Evolutionary conservation across 2,329 filamentous ascomycete genomes (phyloP), one percentile per base, ranked within the genome.

Genomic region (Fusarium pininemorale): DNA sequence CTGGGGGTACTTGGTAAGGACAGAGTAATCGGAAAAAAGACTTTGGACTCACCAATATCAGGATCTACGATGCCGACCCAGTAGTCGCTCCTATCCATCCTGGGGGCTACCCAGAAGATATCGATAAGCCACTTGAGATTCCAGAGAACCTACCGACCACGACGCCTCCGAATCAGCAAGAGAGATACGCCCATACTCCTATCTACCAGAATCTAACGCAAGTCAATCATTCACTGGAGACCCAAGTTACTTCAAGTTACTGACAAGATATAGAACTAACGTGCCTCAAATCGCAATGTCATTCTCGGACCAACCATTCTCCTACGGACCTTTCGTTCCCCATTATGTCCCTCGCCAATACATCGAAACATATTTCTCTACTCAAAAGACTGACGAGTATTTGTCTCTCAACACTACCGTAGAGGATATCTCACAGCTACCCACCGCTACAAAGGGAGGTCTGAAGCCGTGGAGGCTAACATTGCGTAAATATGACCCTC

Each of bases 211-310:
- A 83, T 18, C 77, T 89, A 35, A 89, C 87, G 87, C 87, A 73
- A 80, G 85, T 69, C 2, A 1, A 1, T 6, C 6, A 6, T 7
- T 8, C 0, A 2, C 3, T 16, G 1, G 1, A 4, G 2, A 13
- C 7, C 10, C 5, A 0, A 24, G 2, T 22, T 6, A 7, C 57
- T 65, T 8, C 5, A 0, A 24, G 2, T 22, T 6, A 7, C 57
- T 65, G 16, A 55, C 6, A 2, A 5, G n/a, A 1, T 28, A 12
- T 7, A 78, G 87, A 4, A 90, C 88, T 4, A 90, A 90, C 55
- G 87, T 90, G 0, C 88, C 88, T 0, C 84, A 87, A 44, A 85
- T 89, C 39, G 87, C 87, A 28, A 90, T 89, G 88, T 84, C 82
- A 9, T 89, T 89, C 71, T 89, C 87, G 0, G 88, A 90, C 65